Conservation (phyloP, 371 early-diverging fungal genomes). For the Mycotypha africana region DNA sequence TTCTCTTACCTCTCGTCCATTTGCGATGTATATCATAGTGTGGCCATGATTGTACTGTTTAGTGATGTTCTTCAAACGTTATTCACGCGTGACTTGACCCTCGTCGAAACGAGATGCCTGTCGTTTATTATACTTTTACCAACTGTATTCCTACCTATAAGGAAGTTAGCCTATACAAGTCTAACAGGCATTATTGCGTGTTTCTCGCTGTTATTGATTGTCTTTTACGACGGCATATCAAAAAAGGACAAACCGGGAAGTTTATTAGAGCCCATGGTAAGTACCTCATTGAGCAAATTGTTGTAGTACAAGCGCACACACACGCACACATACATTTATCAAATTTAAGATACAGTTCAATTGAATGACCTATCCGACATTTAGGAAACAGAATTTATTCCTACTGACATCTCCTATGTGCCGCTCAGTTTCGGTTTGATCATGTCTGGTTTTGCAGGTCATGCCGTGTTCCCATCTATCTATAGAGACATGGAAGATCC, state of each 20-base stretch:
- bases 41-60: slow-evolving; percentile 30
- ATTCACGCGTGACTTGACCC: slow-evolving; percentile 12
- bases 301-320: neutral
- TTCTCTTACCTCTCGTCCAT: neutral
- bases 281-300: slow-evolving; percentile 5
- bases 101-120: slow-evolving; percentile 9
- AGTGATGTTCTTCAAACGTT: slow-evolving; percentile 33
- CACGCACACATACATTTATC: no score
- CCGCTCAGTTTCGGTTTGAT: slow-evolving; percentile 37
- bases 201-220: slow-evolving; percentile 27
- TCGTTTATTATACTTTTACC: slow-evolving; percentile 15
- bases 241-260: slow-evolving; percentile 48
- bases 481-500: slow-evolving; percentile 62
- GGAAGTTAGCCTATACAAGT: slow-evolving; percentile 37
- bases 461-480: slow-evolving; percentile 64
- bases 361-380: no score
- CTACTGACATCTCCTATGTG: slow-evolving; percentile 19
- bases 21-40: slow-evolving; percentile 11
- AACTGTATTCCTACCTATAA: slow-evolving; percentile 31
- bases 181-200: slow-evolving; percentile 46
- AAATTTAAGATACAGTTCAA: no score
- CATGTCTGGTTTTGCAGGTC: slow-evolving; percentile 45
- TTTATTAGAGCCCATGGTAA: slow-evolving; percentile 45
- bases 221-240: slow-evolving; percentile 42
- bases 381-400: slow-evolving; percentile 32